These are phyloP conservation scores for Boletus sp. DNA, from an alignment of 768 basidiomycete species.

Conservation along the genomic window DNA sequence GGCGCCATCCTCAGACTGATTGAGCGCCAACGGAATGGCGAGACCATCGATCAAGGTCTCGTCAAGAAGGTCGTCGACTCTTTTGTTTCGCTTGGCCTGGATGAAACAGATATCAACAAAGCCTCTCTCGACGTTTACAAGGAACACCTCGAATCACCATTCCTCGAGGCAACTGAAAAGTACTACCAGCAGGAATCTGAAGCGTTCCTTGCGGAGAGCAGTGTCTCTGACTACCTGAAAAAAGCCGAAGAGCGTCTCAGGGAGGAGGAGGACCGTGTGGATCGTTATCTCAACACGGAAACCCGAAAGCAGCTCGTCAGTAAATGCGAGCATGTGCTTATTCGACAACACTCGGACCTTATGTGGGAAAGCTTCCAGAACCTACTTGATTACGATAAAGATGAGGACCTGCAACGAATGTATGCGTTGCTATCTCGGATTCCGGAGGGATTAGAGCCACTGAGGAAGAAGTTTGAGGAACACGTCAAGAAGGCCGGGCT, in stretches of 20 bases:
- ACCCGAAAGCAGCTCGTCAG: constrained; percentile 78
- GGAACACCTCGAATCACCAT: constrained; percentile 85
- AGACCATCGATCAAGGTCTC: constrained; percentile 87
- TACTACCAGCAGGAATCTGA: constrained; percentile 94
- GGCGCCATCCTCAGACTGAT: constrained; percentile 85
- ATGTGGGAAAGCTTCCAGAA: constrained; percentile 95
- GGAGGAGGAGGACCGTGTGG: constrained; percentile 95
- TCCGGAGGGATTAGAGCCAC: constrained; percentile 82
- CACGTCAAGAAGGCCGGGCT: constrained; percentile 92
- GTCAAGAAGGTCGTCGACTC: constrained; percentile 95
- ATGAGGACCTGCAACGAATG: constrained; percentile 94
- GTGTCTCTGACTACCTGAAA: constrained; percentile 90
- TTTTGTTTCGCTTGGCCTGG: constrained; percentile 91
- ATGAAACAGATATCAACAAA: constrained; percentile 89
- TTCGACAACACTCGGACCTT: constrained; percentile 75
- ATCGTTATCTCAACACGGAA: constrained; percentile 85
- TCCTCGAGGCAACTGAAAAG: constrained; percentile 82
- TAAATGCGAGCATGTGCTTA: constrained; percentile 90
- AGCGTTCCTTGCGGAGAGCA: constrained; percentile 83
- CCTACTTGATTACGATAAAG: constrained; percentile 88
- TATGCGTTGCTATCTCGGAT: constrained; percentile 90
- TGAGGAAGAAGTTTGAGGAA: constrained; percentile 89
- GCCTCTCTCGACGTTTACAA: constrained; percentile 92
- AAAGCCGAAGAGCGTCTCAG: constrained; percentile 89
- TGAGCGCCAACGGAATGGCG: constrained; percentile 91